Conservation (phyloP, 805 yeast species). For the Blastobotrys terrestris region DNA sequence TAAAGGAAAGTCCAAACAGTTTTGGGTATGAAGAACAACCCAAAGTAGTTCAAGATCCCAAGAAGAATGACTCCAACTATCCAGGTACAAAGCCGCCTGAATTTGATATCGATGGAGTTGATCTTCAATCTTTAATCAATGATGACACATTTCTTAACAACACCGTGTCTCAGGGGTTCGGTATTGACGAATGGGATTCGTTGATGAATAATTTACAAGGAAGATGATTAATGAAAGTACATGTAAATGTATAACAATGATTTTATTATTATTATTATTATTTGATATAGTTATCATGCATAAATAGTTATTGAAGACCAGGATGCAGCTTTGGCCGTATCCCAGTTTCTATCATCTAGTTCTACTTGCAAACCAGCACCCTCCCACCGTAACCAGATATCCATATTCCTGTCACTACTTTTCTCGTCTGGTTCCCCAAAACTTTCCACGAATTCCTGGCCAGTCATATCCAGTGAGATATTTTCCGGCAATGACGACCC, state of each 20-base stretch:
- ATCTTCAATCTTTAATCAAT: neutral
- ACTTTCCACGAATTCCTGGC: slow-evolving; percentile 27
- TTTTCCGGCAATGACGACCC: slow-evolving; percentile 19
- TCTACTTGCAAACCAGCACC: slow-evolving; percentile 30
- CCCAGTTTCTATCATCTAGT: slow-evolving; percentile 34
- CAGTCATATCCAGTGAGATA: slow-evolving; percentile 22
- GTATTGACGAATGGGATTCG: slow-evolving; percentile 21
- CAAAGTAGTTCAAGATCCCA: neutral
- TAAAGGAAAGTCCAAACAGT: neutral
- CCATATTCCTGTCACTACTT: slow-evolving; percentile 34
- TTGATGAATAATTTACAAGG: slow-evolving; percentile 15
- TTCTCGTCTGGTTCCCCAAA: slow-evolving; percentile 39
- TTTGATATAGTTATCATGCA: neutral
- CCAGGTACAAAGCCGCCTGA: neutral
- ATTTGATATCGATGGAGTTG: neutral
- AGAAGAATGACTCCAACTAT: neutral
- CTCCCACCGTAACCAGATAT: slow-evolving; percentile 39
- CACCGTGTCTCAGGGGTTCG: slow-evolving; percentile 13
- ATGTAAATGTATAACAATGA: neutral
- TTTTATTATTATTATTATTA: neutral
- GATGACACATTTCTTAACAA: slow-evolving; percentile 5
- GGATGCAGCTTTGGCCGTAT: slow-evolving; percentile 25
- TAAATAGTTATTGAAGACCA: slow-evolving; percentile 30
- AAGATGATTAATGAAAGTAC: neutral
- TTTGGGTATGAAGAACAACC: neutral